Evolutionary conservation across 129 eudicot species (phyloP), one percentile per base, ranked within the genome.

Genomic region (Centaurea solstitialis): DNA sequence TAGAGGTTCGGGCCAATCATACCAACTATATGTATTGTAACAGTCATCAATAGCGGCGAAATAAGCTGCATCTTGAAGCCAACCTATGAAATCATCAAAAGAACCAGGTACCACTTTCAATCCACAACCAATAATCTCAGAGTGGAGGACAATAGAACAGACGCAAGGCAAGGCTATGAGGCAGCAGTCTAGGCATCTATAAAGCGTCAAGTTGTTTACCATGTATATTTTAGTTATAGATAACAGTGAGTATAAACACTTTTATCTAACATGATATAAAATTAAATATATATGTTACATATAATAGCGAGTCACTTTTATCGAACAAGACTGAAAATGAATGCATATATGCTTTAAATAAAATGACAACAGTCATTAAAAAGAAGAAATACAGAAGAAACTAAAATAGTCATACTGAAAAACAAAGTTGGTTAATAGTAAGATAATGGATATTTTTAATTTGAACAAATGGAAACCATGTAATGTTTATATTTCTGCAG

Each of bases 31-130:
- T 40, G 97, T 80, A 67, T 87, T 73, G 43, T 89, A 79, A 70
- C 81, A 62, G 83, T 88, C 87, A 75, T 95, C 99, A 81, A 95
- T 92, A 73, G 99, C 99, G 67, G 99, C 99, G 88, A 95, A 95
- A 79, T 85, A 88, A 43, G 99, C 97, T 24, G 99, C 98, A 89
- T 95, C 99, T 47, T 92, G 94, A 70, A 95, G 99, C 99, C 99
- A 95, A 81, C 97, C 99, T 95, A 86, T 74, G 82, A 18, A 53
- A 76, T 65, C 12, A 33, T 33, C 70, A 70, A 74, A 72, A 74
- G 47, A 73, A 73, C 76, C 67, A n/a, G 37, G n/a, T 41, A n/a
- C 53, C 72, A 20, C 41, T 73, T 73, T 67, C 22, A 72, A 45
- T 47, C 66, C 40, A 20, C 39, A 35, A 75, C 47, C n/a, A 26